A percentile compares a stretch with the other conserved stretches of the same genome.
Conservation (phyloP, 805 yeast genomes). For the Saccharomycopsis oosterbeekiorum region DNA sequence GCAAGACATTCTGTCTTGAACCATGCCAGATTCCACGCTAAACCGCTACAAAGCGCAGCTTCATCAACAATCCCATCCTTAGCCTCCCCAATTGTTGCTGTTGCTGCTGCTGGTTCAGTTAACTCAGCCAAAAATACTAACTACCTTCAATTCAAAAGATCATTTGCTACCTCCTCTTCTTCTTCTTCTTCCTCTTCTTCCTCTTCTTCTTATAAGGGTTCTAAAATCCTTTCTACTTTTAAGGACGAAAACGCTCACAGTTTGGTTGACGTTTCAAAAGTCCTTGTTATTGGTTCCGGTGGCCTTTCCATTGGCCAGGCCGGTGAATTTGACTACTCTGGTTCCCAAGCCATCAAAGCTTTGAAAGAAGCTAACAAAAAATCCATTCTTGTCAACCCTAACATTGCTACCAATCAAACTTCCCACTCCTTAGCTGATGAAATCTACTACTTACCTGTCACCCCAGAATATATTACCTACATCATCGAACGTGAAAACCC, state of each 20-base stretch:
- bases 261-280: slow-evolving; percentile 77
- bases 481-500: slow-evolving; percentile 94
- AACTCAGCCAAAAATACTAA: background rate
- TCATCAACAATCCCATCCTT: background rate
- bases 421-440: slow-evolving; percentile 93
- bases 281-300: slow-evolving; percentile 92
- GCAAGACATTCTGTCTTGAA: slow-evolving; percentile 1
- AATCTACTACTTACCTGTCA: slow-evolving; percentile 90
- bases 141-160: slow-evolving; percentile 1
- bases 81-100: background rate
- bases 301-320: slow-evolving; percentile 97
- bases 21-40: background rate
- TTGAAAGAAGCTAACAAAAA: slow-evolving; percentile 79
- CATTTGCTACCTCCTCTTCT: slow-evolving; percentile 4
- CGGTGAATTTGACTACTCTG: slow-evolving; percentile 95
- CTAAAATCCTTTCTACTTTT: slow-evolving; percentile 46
- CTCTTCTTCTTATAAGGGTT: slow-evolving; percentile 43
- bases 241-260: slow-evolving; percentile 50
- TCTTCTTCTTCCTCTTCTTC: background rate
- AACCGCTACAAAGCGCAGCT: slow-evolving; percentile 1
- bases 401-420: slow-evolving; percentile 94
- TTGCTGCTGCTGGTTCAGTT: slow-evolving; percentile 2
- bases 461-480: slow-evolving; percentile 91
- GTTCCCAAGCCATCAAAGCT: slow-evolving; percentile 96
- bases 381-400: slow-evolving; percentile 86